Conservation (phyloP, 257 asterid species). For the Fraxinus quadrangulata region DNA sequence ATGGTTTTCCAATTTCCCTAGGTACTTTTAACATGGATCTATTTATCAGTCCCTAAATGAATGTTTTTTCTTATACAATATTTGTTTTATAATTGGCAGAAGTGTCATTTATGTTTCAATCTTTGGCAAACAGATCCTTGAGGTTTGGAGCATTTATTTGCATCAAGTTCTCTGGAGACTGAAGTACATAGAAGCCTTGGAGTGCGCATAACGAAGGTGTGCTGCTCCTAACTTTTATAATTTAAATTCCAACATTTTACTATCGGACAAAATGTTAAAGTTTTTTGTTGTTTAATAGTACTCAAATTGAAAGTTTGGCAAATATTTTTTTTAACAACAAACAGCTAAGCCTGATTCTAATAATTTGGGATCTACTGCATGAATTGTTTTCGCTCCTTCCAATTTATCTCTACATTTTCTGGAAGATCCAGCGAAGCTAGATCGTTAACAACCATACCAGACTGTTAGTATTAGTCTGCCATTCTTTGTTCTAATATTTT, state of each 20-base stretch:
- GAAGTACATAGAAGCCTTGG: constrained; percentile 96
- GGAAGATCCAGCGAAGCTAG: neutral
- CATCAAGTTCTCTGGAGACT: constrained; percentile 17
- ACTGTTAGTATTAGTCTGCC: neutral
- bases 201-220: constrained; percentile 86
- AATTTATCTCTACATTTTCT: neutral
- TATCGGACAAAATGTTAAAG: neutral
- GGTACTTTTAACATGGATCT: neutral
- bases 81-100: no score
- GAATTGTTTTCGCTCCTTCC: neutral
- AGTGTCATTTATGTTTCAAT: no score
- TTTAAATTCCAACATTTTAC: neutral
- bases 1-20: neutral
- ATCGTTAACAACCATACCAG: neutral
- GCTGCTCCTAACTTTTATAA: neutral
- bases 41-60: neutral
- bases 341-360: neutral
- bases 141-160: no score
- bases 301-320: neutral
- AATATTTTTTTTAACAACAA: no score
- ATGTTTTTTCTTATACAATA: constrained; percentile 7
- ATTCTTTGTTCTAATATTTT: neutral
- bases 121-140: no score
- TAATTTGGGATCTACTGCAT: neutral
- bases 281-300: neutral